phyloP scores from a whole-genome alignment of 2,329 filamentous ascomycete genomes.

The Pseudophaeomoniella oleicola region DNA sequence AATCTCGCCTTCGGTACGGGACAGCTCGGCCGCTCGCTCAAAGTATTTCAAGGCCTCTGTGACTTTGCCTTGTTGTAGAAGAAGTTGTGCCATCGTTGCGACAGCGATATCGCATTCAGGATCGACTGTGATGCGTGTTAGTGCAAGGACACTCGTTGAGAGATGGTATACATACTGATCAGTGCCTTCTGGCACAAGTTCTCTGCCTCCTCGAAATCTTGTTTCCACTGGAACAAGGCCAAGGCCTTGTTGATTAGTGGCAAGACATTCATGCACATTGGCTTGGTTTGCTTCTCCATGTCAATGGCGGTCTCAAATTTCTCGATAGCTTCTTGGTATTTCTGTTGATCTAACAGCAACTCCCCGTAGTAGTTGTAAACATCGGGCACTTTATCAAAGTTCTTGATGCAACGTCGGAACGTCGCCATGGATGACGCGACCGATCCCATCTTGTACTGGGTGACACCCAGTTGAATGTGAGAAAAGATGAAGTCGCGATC shows the following conservation, averaged over 20 bases:
- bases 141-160: neutral
- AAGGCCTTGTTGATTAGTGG: slow-evolving; percentile 98
- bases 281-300: slow-evolving; percentile 91
- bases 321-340: slow-evolving; percentile 87
- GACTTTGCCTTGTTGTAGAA: slow-evolving; percentile 95
- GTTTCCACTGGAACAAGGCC: slow-evolving; percentile 95
- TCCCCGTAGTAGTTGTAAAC: slow-evolving; percentile 99
- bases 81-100: slow-evolving; percentile 93
- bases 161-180: slow-evolving; percentile 56
- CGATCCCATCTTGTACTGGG: slow-evolving; percentile 99
- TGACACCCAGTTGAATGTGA: slow-evolving; percentile 96
- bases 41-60: slow-evolving; percentile 92
- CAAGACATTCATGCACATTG: slow-evolving; percentile 91
- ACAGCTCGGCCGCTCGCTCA: slow-evolving; percentile 86
- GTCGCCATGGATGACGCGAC: slow-evolving; percentile 97
- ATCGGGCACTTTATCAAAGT: slow-evolving; percentile 89
- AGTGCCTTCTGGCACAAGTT: slow-evolving; percentile 94
- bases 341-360: slow-evolving; percentile 88
- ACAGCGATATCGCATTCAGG: slow-evolving; percentile 98
- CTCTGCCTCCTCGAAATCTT: slow-evolving; percentile 88
- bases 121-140: slow-evolving; percentile 50
- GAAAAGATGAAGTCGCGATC: slow-evolving; percentile 97
- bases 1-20: slow-evolving; percentile 86
- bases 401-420: slow-evolving; percentile 94
- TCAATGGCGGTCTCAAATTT: slow-evolving; percentile 98